Conservation (phyloP, 306 rosid genomes). For the Citrullus colocynthis region DNA sequence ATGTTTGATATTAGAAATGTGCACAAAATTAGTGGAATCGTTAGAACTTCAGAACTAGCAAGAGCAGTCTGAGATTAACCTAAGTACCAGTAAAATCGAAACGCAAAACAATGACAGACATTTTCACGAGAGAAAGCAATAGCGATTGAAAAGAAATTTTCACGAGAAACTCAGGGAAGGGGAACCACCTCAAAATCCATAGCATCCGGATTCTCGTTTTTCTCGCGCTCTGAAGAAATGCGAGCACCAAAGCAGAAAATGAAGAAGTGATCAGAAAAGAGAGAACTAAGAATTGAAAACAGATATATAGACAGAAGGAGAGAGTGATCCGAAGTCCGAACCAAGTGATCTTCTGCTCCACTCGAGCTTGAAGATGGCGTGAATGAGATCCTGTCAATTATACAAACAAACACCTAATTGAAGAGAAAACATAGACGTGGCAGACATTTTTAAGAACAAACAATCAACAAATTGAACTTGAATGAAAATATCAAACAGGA, state of each 20-base stretch:
- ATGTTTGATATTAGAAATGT: neutral
- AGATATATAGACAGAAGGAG: neutral
- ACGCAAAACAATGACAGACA: neutral
- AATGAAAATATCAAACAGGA: neutral
- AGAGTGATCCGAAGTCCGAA: slow-evolving; percentile 2
- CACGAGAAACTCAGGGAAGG: neutral
- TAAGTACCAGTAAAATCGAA: neutral
- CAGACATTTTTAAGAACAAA: neutral
- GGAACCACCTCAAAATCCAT: slow-evolving; percentile 41
- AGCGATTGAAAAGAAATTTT: neutral
- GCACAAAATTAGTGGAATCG: neutral
- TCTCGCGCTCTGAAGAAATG: slow-evolving; percentile 50
- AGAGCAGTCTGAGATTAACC: neutral
- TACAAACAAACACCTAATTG: neutral
- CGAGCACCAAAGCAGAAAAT: neutral
- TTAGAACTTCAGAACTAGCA: neutral
- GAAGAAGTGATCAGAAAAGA: neutral
- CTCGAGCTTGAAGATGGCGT: slow-evolving; percentile 62
- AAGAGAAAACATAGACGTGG: neutral
- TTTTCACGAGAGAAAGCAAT: neutral
- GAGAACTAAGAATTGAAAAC: neutral
- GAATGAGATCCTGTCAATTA: slow-evolving; percentile 43
- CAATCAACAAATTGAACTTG: neutral
- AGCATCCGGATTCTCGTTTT: slow-evolving; percentile 23
- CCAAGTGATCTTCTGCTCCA: slow-evolving; percentile 63